Percentiles rank a stretch among this genome's conserved stretches.
These are phyloP conservation scores for Polygonum aviculare DNA, from an alignment of 148 eudicot species.

Conservation along the genomic window DNA sequence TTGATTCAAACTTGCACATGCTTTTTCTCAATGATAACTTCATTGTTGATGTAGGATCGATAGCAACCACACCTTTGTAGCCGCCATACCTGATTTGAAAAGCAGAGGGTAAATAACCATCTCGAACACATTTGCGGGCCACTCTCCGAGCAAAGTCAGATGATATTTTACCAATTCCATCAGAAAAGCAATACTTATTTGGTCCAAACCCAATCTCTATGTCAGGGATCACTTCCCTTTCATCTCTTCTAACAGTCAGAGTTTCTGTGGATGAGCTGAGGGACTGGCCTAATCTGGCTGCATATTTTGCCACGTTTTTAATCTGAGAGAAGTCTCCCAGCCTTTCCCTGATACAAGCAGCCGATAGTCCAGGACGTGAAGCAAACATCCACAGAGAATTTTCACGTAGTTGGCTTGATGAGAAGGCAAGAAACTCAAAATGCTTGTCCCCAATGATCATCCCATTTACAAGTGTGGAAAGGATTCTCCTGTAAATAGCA, in stretches of 20 bases:
- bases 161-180: constrained; percentile 92
- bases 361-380: constrained; percentile 49
- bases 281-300: constrained; percentile 98
- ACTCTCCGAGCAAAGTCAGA: constrained; percentile 62
- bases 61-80: constrained; percentile 86
- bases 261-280: constrained; percentile 84
- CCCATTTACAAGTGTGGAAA: constrained; percentile 46
- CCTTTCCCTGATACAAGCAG: constrained; percentile 56
- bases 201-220: constrained; percentile 20
- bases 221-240: constrained; percentile 54
- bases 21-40: constrained; percentile 67
- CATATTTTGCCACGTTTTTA: constrained; percentile 83
- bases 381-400: constrained; percentile 97
- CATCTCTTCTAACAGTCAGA: constrained; percentile 44
- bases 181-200: constrained; percentile 55
- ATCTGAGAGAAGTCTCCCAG: constrained; percentile 75
- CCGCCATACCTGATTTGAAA: constrained; percentile 91
- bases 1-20: constrained; percentile 68
- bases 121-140: constrained; percentile 53
- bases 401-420: constrained; percentile 82
- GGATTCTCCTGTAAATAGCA: constrained; percentile 46
- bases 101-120: constrained; percentile 52
- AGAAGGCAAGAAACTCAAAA: constrained; percentile 88
- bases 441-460: constrained; percentile 55
- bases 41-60: constrained; percentile 52